Evolutionary conservation across 2,329 filamentous ascomycete genomes (phyloP).

Genomic region (Calonectria naviculata): DNA sequence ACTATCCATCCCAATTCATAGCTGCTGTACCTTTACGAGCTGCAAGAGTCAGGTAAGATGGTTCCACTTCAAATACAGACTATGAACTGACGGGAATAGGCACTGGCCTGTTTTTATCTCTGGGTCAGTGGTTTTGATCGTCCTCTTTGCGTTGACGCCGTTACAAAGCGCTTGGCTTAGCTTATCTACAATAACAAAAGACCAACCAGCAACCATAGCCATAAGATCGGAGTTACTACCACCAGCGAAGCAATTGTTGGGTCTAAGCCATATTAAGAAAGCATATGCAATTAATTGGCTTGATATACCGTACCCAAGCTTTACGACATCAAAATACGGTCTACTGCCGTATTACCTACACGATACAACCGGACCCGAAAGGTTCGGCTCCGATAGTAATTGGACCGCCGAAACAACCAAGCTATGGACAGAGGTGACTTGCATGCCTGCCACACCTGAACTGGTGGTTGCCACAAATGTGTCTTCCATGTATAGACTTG

Average conservation of each 20-base stretch:
- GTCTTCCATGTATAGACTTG: background rate
- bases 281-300: background rate
- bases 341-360: too few relatives aligned
- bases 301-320: background rate
- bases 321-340: background rate
- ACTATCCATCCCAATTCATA: slow-evolving; percentile 61
- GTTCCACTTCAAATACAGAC: too few relatives aligned
- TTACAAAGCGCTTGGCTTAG: background rate
- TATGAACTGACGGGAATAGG: too few relatives aligned
- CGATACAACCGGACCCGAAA: background rate
- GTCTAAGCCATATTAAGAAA: background rate
- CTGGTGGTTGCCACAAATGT: too few relatives aligned
- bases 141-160: slow-evolving; percentile 1
- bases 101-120: too few relatives aligned
- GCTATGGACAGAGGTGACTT: background rate
- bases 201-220: background rate
- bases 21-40: slow-evolving; percentile 46
- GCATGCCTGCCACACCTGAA: background rate
- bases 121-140: background rate
- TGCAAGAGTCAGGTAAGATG: slow-evolving; percentile 41
- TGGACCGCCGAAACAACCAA: slow-evolving; percentile 12
- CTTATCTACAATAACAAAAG: background rate
- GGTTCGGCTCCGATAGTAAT: background rate
- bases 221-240: background rate
- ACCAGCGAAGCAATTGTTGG: background rate